Evolutionary conservation across 805 yeast species (phyloP).

Genomic region (Candida endomychidarum): DNA sequence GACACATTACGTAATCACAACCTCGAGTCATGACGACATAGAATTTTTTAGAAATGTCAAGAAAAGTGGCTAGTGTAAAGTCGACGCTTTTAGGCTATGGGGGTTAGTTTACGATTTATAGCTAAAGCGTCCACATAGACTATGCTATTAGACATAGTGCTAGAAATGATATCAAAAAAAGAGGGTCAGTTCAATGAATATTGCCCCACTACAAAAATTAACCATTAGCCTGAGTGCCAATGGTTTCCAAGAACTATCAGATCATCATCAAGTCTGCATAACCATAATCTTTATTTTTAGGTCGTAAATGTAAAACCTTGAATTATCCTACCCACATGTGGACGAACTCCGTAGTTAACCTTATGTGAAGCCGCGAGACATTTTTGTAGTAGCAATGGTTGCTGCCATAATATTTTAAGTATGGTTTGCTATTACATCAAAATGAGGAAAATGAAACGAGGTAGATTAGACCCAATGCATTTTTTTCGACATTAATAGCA

Average conservation of each 20-base stretch:
- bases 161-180: no score
- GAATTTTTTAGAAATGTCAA: neutral
- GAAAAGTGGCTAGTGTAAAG: slow-evolving; percentile 1
- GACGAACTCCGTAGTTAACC: neutral
- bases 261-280: slow-evolving; percentile 1
- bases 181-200: no score
- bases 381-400: slow-evolving; percentile 7
- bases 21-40: slow-evolving; percentile 1
- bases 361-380: slow-evolving; percentile 5
- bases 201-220: no score
- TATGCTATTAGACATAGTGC: no score
- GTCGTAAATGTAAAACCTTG: slow-evolving; percentile 1
- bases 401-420: slow-evolving; percentile 1
- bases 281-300: slow-evolving; percentile 4
- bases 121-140: no score
- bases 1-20: slow-evolving; percentile 4
- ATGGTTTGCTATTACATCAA: slow-evolving; percentile 4
- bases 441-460: neutral
- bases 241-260: neutral
- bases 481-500: no score
- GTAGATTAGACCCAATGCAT: neutral
- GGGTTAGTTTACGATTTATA: neutral
- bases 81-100: no score
- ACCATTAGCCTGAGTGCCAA: neutral
- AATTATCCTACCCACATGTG: slow-evolving; percentile 1